These are phyloP conservation scores for Coemansia sp. DNA, from an alignment of 192 early-diverging fungal species.

Conservation along the genomic window DNA sequence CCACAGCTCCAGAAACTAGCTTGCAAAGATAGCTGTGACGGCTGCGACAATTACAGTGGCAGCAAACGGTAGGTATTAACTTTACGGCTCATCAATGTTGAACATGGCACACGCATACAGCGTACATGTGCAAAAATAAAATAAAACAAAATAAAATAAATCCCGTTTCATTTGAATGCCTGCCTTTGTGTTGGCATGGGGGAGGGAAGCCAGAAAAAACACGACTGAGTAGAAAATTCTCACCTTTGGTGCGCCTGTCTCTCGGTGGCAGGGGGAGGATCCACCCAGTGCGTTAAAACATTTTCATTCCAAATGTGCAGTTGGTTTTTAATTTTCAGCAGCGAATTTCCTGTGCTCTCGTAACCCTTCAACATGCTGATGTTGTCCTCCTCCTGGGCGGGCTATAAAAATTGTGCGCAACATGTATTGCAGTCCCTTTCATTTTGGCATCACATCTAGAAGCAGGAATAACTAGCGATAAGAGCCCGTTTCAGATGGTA, in stretches of 20 bases:
- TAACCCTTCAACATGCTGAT: too few relatives aligned
- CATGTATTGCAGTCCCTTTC: not conserved
- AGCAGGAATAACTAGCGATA: too few relatives aligned
- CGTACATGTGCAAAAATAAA: not conserved
- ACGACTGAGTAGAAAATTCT: not conserved
- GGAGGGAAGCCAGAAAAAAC: conserved; percentile 1
- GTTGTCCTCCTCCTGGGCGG: too few relatives aligned
- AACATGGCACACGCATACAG: not conserved
- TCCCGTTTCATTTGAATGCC: not conserved
- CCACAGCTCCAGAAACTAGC: conserved; percentile 8
- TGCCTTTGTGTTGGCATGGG: not conserved
- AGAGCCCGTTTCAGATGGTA: too few relatives aligned
- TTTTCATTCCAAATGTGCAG: not conserved
- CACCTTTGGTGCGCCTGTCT: not conserved
- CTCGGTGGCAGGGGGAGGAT: not conserved
- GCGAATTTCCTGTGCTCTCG: too few relatives aligned
- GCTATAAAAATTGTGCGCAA: too few relatives aligned
- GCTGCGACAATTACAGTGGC: not conserved
- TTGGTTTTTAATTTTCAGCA: not conserved
- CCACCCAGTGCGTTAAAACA: not conserved
- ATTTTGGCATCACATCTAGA: not conserved
- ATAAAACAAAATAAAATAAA: too few relatives aligned
- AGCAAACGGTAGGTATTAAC: not conserved
- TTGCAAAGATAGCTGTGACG: not conserved
- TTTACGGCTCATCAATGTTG: not conserved